phyloP scores from a whole-genome alignment of 208 protist genomes.

The Acanthamoeba royreba region DNA sequence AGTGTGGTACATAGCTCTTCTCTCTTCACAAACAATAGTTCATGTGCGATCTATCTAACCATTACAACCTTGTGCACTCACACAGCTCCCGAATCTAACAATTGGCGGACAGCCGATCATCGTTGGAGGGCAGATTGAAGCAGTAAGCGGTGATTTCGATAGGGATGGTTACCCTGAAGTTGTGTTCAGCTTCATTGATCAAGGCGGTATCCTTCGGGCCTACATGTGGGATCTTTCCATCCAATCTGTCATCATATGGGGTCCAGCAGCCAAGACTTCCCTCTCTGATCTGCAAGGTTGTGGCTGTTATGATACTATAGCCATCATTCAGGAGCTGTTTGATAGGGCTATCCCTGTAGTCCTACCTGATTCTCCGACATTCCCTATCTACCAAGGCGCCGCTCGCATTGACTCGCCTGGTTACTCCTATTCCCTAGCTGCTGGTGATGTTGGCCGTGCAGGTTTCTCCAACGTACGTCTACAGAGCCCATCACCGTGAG shows the following conservation, averaged over 20 bases:
- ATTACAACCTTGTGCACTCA: too few species aligned
- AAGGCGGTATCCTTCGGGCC: too few species aligned
- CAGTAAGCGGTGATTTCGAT: background rate
- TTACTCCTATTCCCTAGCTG: background rate
- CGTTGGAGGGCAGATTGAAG: background rate
- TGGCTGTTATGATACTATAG: background rate
- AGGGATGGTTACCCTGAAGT: background rate
- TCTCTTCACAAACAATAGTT: too few species aligned
- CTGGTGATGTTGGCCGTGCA: background rate
- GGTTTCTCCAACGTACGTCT: background rate
- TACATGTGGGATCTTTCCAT: too few species aligned
- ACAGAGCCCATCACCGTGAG: too few species aligned
- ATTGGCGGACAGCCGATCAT: background rate
- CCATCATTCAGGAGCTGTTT: background rate
- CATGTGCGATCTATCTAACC: too few species aligned
- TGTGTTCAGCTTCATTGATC: background rate
- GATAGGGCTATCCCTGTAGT: background rate
- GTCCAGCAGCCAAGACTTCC: background rate
- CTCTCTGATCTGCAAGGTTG: background rate
- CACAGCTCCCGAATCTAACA: background rate
- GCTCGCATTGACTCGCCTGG: background rate
- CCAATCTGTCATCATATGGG: background rate
- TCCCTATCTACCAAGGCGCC: background rate
- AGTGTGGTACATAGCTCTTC: background rate
- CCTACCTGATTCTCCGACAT: background rate